Conservation (phyloP, 192 early-diverging fungal species). For the Gigaspora rosea region DNA sequence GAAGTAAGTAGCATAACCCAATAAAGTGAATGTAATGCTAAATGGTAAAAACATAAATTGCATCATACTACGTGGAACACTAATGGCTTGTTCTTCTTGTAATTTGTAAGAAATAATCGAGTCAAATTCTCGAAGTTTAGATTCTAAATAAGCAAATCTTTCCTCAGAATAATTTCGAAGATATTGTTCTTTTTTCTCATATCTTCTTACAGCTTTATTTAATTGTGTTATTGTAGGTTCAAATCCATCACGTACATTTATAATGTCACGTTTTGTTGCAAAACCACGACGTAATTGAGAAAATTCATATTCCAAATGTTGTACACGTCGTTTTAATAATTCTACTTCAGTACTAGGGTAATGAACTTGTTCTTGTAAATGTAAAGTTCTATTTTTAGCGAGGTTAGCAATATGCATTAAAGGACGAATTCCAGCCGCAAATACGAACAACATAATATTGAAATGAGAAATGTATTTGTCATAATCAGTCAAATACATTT, state of each 20-base stretch:
- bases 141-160: conserved; percentile 50
- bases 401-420: conserved; percentile 52
- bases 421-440: conserved; percentile 57
- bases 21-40: conserved; percentile 48
- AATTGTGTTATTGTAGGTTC: conserved; percentile 56
- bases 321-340: conserved; percentile 45
- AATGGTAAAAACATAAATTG: conserved; percentile 54
- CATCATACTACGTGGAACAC: conserved; percentile 35
- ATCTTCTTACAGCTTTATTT: conserved; percentile 52
- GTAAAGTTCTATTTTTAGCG: conserved; percentile 51
- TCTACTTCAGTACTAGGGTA: conserved; percentile 52
- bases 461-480: conserved; percentile 57
- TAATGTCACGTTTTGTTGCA: conserved; percentile 58
- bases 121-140: conserved; percentile 60
- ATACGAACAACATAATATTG: conserved; percentile 59
- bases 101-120: conserved; percentile 49
- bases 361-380: conserved; percentile 57
- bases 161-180: conserved; percentile 56
- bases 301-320: conserved; percentile 55
- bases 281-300: conserved; percentile 48
- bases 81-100: conserved; percentile 51
- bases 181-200: conserved; percentile 57
- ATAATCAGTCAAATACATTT: conserved; percentile 52
- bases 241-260: conserved; percentile 51
- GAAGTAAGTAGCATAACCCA: conserved; percentile 48